These are phyloP conservation scores for Colletotrichum sidae DNA, from an alignment of 2,329 filamentous ascomycete genomes.

Conservation along the genomic window DNA sequence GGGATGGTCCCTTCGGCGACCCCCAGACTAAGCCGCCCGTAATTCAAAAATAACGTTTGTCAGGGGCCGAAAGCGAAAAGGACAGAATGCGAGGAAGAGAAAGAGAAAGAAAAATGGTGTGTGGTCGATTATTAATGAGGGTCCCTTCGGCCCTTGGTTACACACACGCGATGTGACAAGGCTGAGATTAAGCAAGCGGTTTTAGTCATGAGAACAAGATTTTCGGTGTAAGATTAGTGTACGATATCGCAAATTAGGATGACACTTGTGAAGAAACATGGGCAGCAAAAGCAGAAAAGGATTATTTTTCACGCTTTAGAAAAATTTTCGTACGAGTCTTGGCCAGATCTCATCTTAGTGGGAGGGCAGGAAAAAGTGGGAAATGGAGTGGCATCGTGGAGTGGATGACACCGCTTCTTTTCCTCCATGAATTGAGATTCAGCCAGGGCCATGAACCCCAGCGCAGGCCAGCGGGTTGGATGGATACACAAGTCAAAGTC, in stretches of 20 bases:
- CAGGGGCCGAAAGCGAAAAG: too few species aligned
- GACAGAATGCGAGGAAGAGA: neutral
- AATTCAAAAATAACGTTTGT: too few species aligned
- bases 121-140: too few species aligned
- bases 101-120: too few species aligned
- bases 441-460: neutral
- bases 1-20: slow-evolving; percentile 4
- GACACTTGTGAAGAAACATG: slow-evolving; percentile 1
- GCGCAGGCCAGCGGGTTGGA: neutral
- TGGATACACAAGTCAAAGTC: neutral
- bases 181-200: slow-evolving; percentile 14
- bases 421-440: neutral
- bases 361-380: neutral
- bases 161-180: slow-evolving; percentile 8
- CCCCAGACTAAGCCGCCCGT: too few species aligned
- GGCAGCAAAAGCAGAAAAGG: too few species aligned
- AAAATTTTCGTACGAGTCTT: neutral
- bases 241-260: neutral
- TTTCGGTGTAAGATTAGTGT: neutral
- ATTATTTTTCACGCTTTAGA: too few species aligned
- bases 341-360: neutral
- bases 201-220: slow-evolving; percentile 10
- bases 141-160: neutral
- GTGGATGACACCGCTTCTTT: slow-evolving; percentile 21
- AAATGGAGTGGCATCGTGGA: neutral